These are phyloP conservation scores for Neostapfia colusana DNA, from an alignment of 176 grass and related monocot species.

Conservation along the genomic window DNA sequence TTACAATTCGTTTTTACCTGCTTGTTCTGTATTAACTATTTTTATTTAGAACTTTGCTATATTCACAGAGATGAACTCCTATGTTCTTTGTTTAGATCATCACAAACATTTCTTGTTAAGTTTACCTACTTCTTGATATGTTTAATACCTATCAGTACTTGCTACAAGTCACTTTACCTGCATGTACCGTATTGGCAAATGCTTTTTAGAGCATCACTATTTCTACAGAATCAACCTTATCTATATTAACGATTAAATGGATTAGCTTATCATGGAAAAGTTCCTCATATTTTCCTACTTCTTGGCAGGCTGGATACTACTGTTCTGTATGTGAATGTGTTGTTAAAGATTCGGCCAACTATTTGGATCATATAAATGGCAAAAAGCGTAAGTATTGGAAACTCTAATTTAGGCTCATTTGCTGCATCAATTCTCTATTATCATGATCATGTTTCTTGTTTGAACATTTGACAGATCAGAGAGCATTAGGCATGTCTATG, in stretches of 20 bases:
- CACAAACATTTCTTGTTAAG: constrained; percentile 8
- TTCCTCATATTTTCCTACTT: constrained; percentile 18
- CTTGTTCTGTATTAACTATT: background rate
- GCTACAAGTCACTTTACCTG: background rate
- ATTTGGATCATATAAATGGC: constrained; percentile 98
- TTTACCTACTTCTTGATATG: constrained; percentile 46
- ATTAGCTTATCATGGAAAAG: background rate
- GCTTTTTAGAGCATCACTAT: background rate
- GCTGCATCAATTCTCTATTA: constrained; percentile 4
- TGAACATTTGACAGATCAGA: constrained; percentile 74
- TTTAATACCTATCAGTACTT: constrained; percentile 50
- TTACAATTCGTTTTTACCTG: background rate
- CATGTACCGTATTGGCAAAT: background rate
- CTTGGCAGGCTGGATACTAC: constrained; percentile 83
- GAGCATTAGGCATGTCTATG: constrained; percentile 99
- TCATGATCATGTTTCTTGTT: constrained; percentile 33
- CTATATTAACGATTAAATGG: background rate
- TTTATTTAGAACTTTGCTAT: background rate
- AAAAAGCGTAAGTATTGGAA: constrained; percentile 79
- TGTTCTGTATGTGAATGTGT: constrained; percentile 96
- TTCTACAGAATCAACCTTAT: background rate
- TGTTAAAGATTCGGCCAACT: constrained; percentile 99
- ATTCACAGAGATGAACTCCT: background rate
- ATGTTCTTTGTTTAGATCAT: background rate
- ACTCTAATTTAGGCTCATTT: constrained; percentile 27